Evolutionary conservation across 2,329 filamentous ascomycete species (phyloP), one percentile per base, ranked within the genome.

Genomic region (Colletotrichum somersetense): DNA sequence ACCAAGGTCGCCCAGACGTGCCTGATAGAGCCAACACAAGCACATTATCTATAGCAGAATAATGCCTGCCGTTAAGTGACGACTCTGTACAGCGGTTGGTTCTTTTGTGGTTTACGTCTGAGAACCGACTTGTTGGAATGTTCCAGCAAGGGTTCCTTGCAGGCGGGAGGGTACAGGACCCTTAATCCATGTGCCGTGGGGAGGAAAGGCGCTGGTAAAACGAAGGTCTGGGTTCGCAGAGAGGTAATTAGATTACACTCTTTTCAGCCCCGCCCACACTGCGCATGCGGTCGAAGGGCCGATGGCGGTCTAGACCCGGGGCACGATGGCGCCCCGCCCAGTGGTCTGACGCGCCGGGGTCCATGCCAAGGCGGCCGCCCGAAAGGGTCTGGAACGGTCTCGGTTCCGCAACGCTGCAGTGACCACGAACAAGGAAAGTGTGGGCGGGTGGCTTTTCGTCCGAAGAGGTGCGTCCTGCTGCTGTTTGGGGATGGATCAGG

Each of bases 271-370:
- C 23, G 52, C 69, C 66, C 69, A 59, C 69, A 64, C 69, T 30
- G 59, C 69, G 59, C 46, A 46, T n/a, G 59, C 63, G 69, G 69
- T 72, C 66, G 58, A 72, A 69, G 56, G 66, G 69, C 69, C 69
- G 58, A 72, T 72, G 56, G 66, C n/a, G 66, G 69, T 72, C 69
- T 64, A 53, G 69, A 64, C 66, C 69, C 66, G 44, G 44, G 33
- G 46, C 69, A 59, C n/a, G 35, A 52, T 72, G 66, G 69, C 40
- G 46, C 11, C 18, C 55, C 38, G 20, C 18, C 55, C 38, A 26
- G 55, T 69, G 66, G 66, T 64, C 59, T 72, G 69, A 69, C 61
- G 55, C 46, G 48, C 69, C 46, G 69, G 69, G 69, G 58, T 61
- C 66, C 59, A 59, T 72, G 69, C 59, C 59, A 64, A 69, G 44